Conservation (phyloP, 371 early-diverging fungal species). For the Mortierella sp. region DNA sequence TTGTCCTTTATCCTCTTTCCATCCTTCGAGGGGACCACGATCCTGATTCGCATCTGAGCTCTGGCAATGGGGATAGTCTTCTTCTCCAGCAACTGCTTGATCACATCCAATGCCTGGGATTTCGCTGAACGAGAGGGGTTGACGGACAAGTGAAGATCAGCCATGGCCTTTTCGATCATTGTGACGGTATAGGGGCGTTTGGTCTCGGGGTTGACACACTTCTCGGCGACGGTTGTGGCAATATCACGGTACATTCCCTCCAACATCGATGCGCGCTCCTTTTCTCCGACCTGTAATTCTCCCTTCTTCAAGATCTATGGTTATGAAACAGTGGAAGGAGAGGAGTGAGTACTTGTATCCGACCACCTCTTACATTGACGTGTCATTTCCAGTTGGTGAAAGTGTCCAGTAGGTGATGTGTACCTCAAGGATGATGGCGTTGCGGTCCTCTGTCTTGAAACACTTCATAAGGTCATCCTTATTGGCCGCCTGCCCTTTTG, state of each 20-base stretch:
- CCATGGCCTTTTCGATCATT: constrained; percentile 98
- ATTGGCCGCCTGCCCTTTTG: constrained; percentile 95
- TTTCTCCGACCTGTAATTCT: constrained; percentile 96
- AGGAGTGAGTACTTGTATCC: not conserved
- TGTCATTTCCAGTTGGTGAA: not conserved
- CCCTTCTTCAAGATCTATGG: constrained; percentile 92
- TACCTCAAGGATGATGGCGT: constrained; percentile 89
- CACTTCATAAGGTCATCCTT: constrained; percentile 89
- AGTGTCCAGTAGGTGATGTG: not conserved
- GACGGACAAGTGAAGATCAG: constrained; percentile 91
- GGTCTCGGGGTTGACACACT: constrained; percentile 95
- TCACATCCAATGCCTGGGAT: constrained; percentile 92
- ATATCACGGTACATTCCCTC: constrained; percentile 90
- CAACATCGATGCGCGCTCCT: constrained; percentile 91
- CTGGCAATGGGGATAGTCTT: constrained; percentile 91
- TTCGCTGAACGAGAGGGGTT: constrained; percentile 91
- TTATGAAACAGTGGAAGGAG: too few species aligned
- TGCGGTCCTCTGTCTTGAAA: constrained; percentile 90
- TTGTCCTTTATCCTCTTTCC: constrained; percentile 89
- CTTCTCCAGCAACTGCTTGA: constrained; percentile 91
- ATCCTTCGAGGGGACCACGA: constrained; percentile 86
- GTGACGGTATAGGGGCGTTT: constrained; percentile 96
- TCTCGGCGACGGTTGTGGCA: constrained; percentile 93
- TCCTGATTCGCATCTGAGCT: constrained; percentile 92
- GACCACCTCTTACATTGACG: not conserved